phyloP scores from a whole-genome alignment of 176 grass and related monocot genomes.

The Oryza punctata region DNA sequence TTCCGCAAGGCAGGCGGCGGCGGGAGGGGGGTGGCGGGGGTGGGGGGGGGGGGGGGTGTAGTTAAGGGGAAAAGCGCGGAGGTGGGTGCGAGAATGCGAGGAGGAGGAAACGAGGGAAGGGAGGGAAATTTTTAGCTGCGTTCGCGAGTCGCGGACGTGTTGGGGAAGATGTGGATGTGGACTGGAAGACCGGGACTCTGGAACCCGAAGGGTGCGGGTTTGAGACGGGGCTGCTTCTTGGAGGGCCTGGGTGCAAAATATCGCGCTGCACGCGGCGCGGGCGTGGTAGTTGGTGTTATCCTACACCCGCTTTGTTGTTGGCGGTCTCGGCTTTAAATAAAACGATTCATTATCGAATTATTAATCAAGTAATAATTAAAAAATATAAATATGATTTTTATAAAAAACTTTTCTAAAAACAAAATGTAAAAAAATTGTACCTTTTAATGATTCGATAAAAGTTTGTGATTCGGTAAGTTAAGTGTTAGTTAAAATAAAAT shows the following conservation, averaged over 20 bases:
- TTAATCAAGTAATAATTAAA: no score
- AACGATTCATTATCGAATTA: no score
- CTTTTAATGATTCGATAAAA: no score
- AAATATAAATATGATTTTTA: no score
- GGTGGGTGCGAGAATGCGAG: not conserved
- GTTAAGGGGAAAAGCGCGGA: slow-evolving; percentile 44
- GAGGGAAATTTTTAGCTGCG: slow-evolving; percentile 58
- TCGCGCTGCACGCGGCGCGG: no score
- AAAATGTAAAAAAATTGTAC: no score
- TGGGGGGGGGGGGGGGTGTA: not conserved
- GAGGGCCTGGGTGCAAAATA: not conserved
- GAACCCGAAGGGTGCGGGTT: not conserved
- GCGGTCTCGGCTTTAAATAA: no score
- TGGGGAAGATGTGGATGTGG: slow-evolving; percentile 42
- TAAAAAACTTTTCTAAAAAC: no score
- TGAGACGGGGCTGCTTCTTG: not conserved
- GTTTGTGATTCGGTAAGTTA: no score
- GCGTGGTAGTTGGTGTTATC: no score
- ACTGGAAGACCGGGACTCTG: not conserved
- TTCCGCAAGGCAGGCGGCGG: slow-evolving; percentile 29
- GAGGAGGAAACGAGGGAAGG: slow-evolving; percentile 45
- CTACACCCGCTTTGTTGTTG: no score
- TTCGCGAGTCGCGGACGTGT: not conserved
- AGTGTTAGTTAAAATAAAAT: no score
- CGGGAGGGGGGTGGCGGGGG: slow-evolving; percentile 25